Evolutionary conservation across 108 stramenopile genomes (phyloP).

Genomic region (Aurantiochytrium sp.): DNA sequence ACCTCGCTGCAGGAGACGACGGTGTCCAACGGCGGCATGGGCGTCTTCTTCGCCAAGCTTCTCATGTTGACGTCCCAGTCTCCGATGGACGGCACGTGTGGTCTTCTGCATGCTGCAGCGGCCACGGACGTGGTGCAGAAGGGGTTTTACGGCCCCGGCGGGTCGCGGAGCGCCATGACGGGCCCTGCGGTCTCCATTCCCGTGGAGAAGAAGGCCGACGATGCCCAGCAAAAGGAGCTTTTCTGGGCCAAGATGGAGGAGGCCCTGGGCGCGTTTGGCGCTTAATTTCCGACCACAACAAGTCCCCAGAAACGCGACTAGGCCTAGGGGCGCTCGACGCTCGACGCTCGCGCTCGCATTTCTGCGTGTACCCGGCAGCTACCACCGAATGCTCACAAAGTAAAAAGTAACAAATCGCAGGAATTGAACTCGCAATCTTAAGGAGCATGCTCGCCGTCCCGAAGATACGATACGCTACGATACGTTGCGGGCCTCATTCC

Average conservation of each 20-base stretch:
- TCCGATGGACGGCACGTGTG: neutral
- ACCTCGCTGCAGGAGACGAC: neutral
- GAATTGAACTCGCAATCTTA: too few species aligned
- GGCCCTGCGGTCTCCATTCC: neutral
- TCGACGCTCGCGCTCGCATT: too few species aligned
- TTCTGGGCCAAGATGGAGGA: neutral
- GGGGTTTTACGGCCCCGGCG: neutral
- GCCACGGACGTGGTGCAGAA: neutral
- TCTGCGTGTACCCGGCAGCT: too few species aligned
- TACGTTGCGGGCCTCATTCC: too few species aligned
- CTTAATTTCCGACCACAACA: too few species aligned
- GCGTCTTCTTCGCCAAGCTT: neutral
- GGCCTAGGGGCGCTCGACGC: too few species aligned
- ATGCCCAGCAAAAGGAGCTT: neutral
- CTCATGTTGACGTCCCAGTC: conserved; percentile 17
- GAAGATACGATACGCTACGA: too few species aligned
- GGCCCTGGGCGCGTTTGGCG: neutral
- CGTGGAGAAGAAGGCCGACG: neutral
- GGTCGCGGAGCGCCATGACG: neutral
- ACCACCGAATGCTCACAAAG: too few species aligned
- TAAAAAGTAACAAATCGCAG: too few species aligned
- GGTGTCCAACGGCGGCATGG: neutral
- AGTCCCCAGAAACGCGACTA: too few species aligned
- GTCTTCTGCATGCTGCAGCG: neutral
- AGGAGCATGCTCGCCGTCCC: too few species aligned